phyloP scores from a whole-genome alignment of 2,329 filamentous ascomycete species.

The Curvularia sp. region DNA sequence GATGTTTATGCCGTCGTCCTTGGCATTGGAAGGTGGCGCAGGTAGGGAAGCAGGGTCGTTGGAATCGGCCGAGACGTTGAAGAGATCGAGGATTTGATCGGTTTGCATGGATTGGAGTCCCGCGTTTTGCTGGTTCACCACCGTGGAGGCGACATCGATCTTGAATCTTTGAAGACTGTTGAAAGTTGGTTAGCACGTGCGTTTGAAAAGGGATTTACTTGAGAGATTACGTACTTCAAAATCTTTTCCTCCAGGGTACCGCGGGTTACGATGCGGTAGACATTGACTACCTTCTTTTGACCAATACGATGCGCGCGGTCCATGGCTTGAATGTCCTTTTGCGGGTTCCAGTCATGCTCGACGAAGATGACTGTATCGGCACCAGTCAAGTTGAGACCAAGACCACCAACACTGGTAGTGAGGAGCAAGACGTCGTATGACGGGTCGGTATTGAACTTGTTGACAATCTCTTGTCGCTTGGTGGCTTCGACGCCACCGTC shows the following conservation, averaged over 20 bases:
- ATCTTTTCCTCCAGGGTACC: constrained; percentile 99
- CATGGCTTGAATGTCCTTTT: constrained; percentile 99
- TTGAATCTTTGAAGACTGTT: constrained; percentile 94
- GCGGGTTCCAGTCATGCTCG: constrained; percentile 99
- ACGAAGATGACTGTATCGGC: constrained; percentile 99
- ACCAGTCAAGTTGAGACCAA: constrained; percentile 93
- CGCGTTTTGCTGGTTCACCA: constrained; percentile 98
- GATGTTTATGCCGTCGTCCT: constrained; percentile 71
- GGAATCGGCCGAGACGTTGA: constrained; percentile 69
- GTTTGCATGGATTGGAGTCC: constrained; percentile 96
- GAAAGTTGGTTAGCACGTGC: constrained; percentile 16
- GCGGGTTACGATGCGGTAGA: constrained; percentile 94
- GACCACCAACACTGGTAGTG: constrained; percentile 92
- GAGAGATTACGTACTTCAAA: constrained; percentile 65
- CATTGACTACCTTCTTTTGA: constrained; percentile 99
- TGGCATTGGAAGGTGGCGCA: constrained; percentile 62
- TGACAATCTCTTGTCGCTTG: constrained; percentile 96
- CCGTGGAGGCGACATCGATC: constrained; percentile 96
- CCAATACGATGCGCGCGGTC: constrained; percentile 97
- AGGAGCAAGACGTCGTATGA: constrained; percentile 93
- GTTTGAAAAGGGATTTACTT: neutral
- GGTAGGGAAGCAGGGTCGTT: constrained; percentile 66
- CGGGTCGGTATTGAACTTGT: constrained; percentile 97
- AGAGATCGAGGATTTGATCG: constrained; percentile 95
- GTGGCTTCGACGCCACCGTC: constrained; percentile 93